Evolutionary conservation across 2,329 filamentous ascomycete species (phyloP).

Genomic region (Botryotinia narcissicola): DNA sequence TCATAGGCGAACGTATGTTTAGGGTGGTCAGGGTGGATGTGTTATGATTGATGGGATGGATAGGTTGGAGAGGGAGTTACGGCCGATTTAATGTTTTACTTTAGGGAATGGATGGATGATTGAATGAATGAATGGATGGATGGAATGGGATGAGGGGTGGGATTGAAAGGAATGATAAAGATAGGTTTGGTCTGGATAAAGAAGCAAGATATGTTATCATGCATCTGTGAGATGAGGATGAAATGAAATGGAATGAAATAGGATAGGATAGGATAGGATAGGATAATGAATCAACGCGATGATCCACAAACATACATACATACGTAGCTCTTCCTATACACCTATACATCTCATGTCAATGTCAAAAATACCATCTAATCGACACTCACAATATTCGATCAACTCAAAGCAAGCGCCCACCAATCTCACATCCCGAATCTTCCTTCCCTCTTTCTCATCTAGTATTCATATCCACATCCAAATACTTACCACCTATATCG

Average conservation of each 20-base stretch:
- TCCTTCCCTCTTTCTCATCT: too few species aligned
- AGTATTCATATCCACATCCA: too few species aligned
- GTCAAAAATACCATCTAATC: too few species aligned
- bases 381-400: too few species aligned
- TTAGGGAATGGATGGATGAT: background rate
- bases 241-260: background rate
- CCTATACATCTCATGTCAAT: background rate
- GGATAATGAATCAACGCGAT: background rate
- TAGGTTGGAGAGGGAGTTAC: background rate
- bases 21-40: background rate
- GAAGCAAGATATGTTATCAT: background rate
- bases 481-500: too few species aligned
- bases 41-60: background rate
- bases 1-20: slow-evolving; percentile 38
- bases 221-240: background rate
- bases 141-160: background rate
- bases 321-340: too few species aligned
- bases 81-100: background rate
- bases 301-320: background rate
- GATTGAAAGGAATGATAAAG: background rate
- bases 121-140: background rate
- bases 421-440: too few species aligned
- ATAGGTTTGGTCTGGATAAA: background rate
- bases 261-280: background rate
- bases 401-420: too few species aligned